Evolutionary conservation across 73 alveolate species (phyloP).

Genomic region (Paramecium bursaria): DNA sequence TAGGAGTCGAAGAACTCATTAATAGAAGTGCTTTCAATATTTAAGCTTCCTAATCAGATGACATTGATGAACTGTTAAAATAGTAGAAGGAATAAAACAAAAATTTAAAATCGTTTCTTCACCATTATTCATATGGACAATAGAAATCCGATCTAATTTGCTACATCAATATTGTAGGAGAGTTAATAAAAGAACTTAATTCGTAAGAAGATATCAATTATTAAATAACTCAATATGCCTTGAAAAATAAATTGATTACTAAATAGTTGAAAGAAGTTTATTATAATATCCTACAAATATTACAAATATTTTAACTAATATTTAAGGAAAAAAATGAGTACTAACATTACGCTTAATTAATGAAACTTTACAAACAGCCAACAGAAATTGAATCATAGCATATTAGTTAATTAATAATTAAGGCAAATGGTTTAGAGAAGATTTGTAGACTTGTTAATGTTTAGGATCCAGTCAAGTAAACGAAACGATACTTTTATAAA

Average conservation of each 20-base stretch:
- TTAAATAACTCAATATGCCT: conserved; percentile 30
- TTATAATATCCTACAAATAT: conserved; percentile 53
- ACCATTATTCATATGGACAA: conserved; percentile 16
- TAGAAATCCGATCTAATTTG: conserved; percentile 54
- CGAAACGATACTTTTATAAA: conserved; percentile 39
- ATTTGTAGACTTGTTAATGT: conserved; percentile 26
- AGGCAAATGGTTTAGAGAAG: conserved; percentile 46
- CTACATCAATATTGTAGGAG: conserved; percentile 63
- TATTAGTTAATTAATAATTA: conserved; percentile 5
- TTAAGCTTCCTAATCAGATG: background rate
- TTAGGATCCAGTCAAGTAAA: conserved; percentile 24
- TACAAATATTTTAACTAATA: conserved; percentile 51
- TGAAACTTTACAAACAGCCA: conserved; percentile 39
- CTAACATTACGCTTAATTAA: background rate
- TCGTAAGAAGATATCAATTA: conserved; percentile 44
- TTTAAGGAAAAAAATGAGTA: conserved; percentile 51
- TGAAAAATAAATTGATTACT: conserved; percentile 30
- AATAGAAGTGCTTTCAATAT: conserved; percentile 34
- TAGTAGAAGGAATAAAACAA: conserved; percentile 19
- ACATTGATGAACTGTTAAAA: background rate
- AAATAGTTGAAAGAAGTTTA: conserved; percentile 64
- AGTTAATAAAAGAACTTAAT: conserved; percentile 24
- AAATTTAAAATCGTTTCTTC: conserved; percentile 17
- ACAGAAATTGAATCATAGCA: background rate
- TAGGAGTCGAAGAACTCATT: conserved; percentile 63